A percentile compares a stretch with the other conserved stretches of the same genome.
These are phyloP conservation scores for Plasmodium cynomolgi DNA, from an alignment of 169 alveolate genomes.

Conservation along the genomic window DNA sequence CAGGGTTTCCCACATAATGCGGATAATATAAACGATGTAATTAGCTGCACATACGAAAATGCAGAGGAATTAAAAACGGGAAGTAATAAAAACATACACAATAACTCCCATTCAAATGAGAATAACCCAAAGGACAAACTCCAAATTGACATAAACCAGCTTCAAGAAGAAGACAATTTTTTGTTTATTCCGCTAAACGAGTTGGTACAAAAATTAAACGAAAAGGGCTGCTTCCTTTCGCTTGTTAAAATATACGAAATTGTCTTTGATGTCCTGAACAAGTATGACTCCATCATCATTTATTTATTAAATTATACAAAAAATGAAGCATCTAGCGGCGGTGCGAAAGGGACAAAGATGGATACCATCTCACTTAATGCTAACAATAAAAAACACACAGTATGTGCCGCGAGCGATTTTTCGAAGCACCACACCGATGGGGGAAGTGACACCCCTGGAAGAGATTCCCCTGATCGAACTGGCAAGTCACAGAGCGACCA, in stretches of 20 bases:
- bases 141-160: constrained; percentile 16
- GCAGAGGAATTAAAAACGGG: background rate
- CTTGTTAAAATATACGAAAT: constrained; percentile 66
- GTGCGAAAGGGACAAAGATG: background rate
- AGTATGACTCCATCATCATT: constrained; percentile 48
- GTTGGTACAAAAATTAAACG: constrained; percentile 58
- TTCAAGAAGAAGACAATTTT: constrained; percentile 48
- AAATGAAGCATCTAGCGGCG: background rate
- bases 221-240: constrained; percentile 21
- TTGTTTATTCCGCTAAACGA: constrained; percentile 68
- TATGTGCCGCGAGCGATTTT: background rate
- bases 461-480: background rate
- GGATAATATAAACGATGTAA: background rate
- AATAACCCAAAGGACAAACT: background rate
- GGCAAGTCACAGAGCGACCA: background rate
- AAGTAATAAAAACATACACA: background rate
- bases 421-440: background rate
- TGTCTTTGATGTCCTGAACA: constrained; percentile 50
- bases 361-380: background rate
- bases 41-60: background rate
- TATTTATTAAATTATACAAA: constrained; percentile 28
- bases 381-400: background rate
- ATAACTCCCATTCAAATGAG: background rate
- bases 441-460: background rate
- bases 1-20: background rate